Conservation (phyloP, 345 rosid species). For the Jatropha curcas region DNA sequence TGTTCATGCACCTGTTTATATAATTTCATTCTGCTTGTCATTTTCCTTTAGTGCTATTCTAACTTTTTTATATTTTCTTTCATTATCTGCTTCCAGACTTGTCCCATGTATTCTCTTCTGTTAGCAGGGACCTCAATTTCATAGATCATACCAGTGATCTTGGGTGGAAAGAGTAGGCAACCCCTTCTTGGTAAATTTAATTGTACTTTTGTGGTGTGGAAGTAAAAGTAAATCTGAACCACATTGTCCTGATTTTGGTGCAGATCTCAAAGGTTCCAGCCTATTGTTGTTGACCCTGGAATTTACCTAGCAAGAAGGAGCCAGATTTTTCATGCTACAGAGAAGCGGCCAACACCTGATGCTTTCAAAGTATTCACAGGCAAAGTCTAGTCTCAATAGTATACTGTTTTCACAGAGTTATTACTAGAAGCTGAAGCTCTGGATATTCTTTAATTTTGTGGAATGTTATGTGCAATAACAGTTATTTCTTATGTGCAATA, state of each 20-base stretch:
- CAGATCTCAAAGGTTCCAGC: conserved; percentile 80
- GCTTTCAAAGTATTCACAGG: conserved; percentile 94
- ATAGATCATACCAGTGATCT: conserved; percentile 93
- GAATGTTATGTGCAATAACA: conserved; percentile 20
- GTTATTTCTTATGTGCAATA: conserved; percentile 15
- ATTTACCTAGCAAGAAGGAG: conserved; percentile 83
- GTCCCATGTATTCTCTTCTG: conserved; percentile 74
- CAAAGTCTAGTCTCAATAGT: conserved; percentile 29
- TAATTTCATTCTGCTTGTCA: not conserved
- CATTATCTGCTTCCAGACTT: conserved; percentile 58
- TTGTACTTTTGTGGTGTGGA: not conserved
- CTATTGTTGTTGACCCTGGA: conserved; percentile 90
- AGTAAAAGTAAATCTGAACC: conserved; percentile 14
- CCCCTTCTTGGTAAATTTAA: conserved; percentile 9
- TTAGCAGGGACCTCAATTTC: conserved; percentile 83
- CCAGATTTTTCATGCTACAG: conserved; percentile 82
- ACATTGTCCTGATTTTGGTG: conserved; percentile 24
- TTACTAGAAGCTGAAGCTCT: not conserved
- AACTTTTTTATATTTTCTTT: conserved; percentile 18
- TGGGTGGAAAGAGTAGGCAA: conserved; percentile 97
- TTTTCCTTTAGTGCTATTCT: not conserved
- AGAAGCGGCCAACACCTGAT: conserved; percentile 75
- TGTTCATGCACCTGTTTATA: not conserved
- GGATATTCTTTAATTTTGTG: conserved; percentile 11
- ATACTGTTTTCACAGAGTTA: not conserved